phyloP scores from a whole-genome alignment of 23 red algal genomes.

The Gracilaria gracilis region DNA sequence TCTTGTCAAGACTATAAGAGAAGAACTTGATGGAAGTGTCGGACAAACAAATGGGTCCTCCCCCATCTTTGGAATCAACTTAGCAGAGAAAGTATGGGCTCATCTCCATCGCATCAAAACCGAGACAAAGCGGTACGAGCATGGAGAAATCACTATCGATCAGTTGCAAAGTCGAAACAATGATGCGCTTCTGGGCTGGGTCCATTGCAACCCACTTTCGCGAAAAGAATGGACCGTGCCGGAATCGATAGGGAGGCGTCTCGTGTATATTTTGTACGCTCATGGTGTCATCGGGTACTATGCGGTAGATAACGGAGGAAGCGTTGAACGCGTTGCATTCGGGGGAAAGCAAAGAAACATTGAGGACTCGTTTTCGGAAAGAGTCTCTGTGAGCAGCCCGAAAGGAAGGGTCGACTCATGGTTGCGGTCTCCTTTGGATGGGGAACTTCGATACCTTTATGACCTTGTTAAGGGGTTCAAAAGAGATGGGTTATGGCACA shows the following conservation, averaged over 20 bases:
- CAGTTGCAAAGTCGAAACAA: constrained; percentile 64
- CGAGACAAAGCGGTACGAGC: constrained; percentile 62
- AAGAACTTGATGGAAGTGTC: constrained; percentile 39
- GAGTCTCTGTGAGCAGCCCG: background rate
- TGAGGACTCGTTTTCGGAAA: background rate
- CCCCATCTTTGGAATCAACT: constrained; percentile 42
- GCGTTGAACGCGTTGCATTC: constrained; percentile 65
- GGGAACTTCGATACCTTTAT: constrained; percentile 71
- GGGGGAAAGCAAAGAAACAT: constrained; percentile 67
- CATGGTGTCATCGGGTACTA: constrained; percentile 83
- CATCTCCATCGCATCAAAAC: constrained; percentile 75
- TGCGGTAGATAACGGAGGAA: constrained; percentile 65
- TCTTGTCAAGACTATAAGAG: constrained; percentile 33
- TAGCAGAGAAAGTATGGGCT: constrained; percentile 65
- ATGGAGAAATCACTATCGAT: constrained; percentile 69
- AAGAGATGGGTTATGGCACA: constrained; percentile 74
- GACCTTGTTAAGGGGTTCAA: constrained; percentile 66
- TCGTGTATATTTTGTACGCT: constrained; percentile 77
- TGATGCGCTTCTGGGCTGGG: constrained; percentile 57
- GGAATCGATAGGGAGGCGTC: constrained; percentile 64
- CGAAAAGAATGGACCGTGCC: constrained; percentile 76
- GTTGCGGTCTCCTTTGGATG: constrained; percentile 55
- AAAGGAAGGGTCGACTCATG: constrained; percentile 37
- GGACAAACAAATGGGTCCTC: constrained; percentile 37
- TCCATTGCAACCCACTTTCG: constrained; percentile 65